These are phyloP conservation scores for Jamesozyma rosinii DNA, from an alignment of 805 yeast genomes.

Conservation along the genomic window DNA sequence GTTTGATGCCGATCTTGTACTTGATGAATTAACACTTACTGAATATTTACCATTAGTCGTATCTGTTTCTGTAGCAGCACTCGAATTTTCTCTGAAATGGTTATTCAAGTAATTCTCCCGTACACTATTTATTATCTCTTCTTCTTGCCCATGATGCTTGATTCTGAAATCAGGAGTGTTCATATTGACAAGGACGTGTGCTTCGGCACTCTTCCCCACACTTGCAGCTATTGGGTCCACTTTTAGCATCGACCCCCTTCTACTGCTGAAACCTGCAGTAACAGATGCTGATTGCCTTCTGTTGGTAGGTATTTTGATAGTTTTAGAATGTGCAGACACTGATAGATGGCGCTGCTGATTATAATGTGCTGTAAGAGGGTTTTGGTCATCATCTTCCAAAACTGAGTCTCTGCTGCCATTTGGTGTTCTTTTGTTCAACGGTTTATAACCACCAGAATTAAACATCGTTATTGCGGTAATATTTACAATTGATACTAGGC, in stretches of 20 bases:
- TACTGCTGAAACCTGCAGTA: conserved; percentile 1
- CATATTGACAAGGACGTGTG: conserved; percentile 20
- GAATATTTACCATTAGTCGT: neutral
- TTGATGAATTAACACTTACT: neutral
- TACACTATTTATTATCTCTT: conserved; percentile 27
- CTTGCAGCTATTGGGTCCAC: neutral
- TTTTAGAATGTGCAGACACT: neutral
- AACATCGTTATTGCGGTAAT: neutral
- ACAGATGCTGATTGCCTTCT: neutral
- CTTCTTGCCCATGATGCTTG: conserved; percentile 16
- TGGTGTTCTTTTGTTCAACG: neutral
- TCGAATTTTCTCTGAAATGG: conserved; percentile 3
- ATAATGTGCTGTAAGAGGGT: neutral
- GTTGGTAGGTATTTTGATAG: conserved; percentile 1
- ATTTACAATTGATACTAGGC: too few species aligned
- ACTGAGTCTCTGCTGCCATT: neutral
- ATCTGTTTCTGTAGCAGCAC: neutral
- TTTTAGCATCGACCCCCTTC: conserved; percentile 5
- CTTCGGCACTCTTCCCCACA: conserved; percentile 7
- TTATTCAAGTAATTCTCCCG: conserved; percentile 24
- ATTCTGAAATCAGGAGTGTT: conserved; percentile 29
- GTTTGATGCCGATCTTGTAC: neutral
- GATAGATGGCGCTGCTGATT: neutral
- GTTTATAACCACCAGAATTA: neutral
- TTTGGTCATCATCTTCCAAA: neutral